Percentiles rank a stretch among this genome's conserved stretches.
Evolutionary conservation across 371 early-diverging fungal genomes (phyloP).

Genomic region (Rhizopus sp.): DNA sequence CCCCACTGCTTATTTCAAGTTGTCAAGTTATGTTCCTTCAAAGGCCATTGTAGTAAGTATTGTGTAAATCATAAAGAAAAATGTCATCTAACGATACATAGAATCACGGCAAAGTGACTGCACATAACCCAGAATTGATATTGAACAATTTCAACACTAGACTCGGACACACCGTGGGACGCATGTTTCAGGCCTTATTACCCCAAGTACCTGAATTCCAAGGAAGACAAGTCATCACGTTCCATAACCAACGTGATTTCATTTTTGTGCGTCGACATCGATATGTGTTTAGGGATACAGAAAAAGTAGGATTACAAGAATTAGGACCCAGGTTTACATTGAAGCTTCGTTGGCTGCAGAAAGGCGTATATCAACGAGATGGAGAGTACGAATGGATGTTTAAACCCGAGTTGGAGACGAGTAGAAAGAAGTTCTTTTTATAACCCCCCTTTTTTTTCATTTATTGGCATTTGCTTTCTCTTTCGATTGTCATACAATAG

Average conservation of each 20-base stretch:
- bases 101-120: slow-evolving; percentile 82
- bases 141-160: slow-evolving; percentile 98
- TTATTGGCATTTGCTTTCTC: slow-evolving; percentile 1
- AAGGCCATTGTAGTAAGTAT: slow-evolving; percentile 73
- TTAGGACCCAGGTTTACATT: slow-evolving; percentile 97
- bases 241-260: slow-evolving; percentile 99
- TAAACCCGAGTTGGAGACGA: slow-evolving; percentile 87
- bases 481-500: slow-evolving; percentile 2
- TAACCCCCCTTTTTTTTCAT: slow-evolving; percentile 27
- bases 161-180: slow-evolving; percentile 95
- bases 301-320: slow-evolving; percentile 92
- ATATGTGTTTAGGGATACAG: slow-evolving; percentile 91
- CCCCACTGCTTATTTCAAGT: slow-evolving; percentile 95
- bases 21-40: slow-evolving; percentile 77
- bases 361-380: slow-evolving; percentile 88
- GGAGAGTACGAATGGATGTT: slow-evolving; percentile 96
- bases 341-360: slow-evolving; percentile 92
- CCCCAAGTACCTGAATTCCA: slow-evolving; percentile 97
- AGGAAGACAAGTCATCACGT: slow-evolving; percentile 95
- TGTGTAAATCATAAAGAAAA: background rate
- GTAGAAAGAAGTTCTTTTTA: slow-evolving; percentile 82
- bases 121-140: slow-evolving; percentile 95
- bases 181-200: slow-evolving; percentile 95
- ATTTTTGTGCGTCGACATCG: slow-evolving; percentile 98
- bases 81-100: slow-evolving; percentile 23